Conservation (phyloP, 352 stramenopile species). For the Phytophthora fragariae region DNA sequence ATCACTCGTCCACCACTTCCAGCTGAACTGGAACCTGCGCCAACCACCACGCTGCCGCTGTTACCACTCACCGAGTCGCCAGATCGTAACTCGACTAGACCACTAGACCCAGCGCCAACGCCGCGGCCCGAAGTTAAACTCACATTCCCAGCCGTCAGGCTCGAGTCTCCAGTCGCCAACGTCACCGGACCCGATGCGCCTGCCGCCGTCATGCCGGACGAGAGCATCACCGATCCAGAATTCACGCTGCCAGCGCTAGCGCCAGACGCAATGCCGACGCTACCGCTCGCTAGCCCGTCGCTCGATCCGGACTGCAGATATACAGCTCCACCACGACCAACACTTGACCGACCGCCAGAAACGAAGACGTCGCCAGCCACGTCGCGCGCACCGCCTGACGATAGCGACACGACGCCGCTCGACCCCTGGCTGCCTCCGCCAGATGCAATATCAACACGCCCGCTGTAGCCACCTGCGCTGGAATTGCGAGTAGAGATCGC, state of each 20-base stretch:
- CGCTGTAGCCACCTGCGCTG: slow-evolving; percentile 19
- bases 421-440: slow-evolving; percentile 33
- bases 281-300: slow-evolving; percentile 26
- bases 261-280: slow-evolving; percentile 20
- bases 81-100: slow-evolving; percentile 11
- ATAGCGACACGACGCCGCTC: slow-evolving; percentile 34
- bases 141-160: slow-evolving; percentile 4
- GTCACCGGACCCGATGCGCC: slow-evolving; percentile 5
- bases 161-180: slow-evolving; percentile 14
- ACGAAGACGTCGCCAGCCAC: slow-evolving; percentile 28
- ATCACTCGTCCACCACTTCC: slow-evolving; percentile 17
- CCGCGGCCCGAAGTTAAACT: slow-evolving; percentile 11
- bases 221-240: slow-evolving; percentile 23
- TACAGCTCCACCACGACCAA: slow-evolving; percentile 21
- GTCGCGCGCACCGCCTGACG: slow-evolving; percentile 27
- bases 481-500: slow-evolving; percentile 28
- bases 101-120: slow-evolving; percentile 5
- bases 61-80: slow-evolving; percentile 10
- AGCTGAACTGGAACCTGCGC: slow-evolving; percentile 6
- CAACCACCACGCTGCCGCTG: slow-evolving; percentile 15
- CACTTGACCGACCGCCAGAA: slow-evolving; percentile 28
- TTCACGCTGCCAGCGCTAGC: slow-evolving; percentile 8
- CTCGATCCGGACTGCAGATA: slow-evolving; percentile 31
- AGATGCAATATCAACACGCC: slow-evolving; percentile 26
- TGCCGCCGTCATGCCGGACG: slow-evolving; percentile 10